A percentile compares a stretch with the other conserved stretches of the same genome.
Evolutionary conservation across 2,329 filamentous ascomycete genomes (phyloP).

Genomic region (Ophiostoma sp.): DNA sequence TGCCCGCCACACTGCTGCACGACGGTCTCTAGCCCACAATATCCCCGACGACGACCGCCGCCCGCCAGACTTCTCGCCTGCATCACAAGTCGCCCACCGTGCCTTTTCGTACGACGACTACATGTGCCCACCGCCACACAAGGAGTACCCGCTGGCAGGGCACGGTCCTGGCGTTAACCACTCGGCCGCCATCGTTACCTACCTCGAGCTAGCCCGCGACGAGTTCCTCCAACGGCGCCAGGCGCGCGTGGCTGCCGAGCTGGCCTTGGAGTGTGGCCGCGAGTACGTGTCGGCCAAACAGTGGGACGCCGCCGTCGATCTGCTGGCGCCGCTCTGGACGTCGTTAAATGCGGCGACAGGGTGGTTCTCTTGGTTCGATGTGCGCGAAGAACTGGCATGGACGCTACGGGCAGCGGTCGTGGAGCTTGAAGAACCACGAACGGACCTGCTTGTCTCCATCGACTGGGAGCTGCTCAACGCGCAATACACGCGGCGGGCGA

Average conservation of each 20-base stretch:
- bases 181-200: slow-evolving; percentile 54
- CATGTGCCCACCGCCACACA: slow-evolving; percentile 63
- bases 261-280: slow-evolving; percentile 58
- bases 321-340: slow-evolving; percentile 58
- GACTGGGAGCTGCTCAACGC: slow-evolving; percentile 66
- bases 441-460: slow-evolving; percentile 59
- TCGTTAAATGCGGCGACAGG: slow-evolving; percentile 34
- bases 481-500: slow-evolving; percentile 54
- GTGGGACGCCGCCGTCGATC: slow-evolving; percentile 56
- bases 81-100: slow-evolving; percentile 50
- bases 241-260: slow-evolving; percentile 53
- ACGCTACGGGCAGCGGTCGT: slow-evolving; percentile 58
- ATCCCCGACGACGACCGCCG: slow-evolving; percentile 62
- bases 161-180: slow-evolving; percentile 51
- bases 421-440: slow-evolving; percentile 46
- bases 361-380: slow-evolving; percentile 59
- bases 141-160: slow-evolving; percentile 54
- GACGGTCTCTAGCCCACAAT: slow-evolving; percentile 53
- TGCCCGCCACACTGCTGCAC: slow-evolving; percentile 55
- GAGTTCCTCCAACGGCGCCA: slow-evolving; percentile 59
- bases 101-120: slow-evolving; percentile 65
- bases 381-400: slow-evolving; percentile 63
- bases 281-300: slow-evolving; percentile 53
- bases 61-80: slow-evolving; percentile 50
- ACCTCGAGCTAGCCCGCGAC: slow-evolving; percentile 50